phyloP scores from a whole-genome alignment of 495 filamentous ascomycete genomes.

The Cladorrhinum samala region DNA sequence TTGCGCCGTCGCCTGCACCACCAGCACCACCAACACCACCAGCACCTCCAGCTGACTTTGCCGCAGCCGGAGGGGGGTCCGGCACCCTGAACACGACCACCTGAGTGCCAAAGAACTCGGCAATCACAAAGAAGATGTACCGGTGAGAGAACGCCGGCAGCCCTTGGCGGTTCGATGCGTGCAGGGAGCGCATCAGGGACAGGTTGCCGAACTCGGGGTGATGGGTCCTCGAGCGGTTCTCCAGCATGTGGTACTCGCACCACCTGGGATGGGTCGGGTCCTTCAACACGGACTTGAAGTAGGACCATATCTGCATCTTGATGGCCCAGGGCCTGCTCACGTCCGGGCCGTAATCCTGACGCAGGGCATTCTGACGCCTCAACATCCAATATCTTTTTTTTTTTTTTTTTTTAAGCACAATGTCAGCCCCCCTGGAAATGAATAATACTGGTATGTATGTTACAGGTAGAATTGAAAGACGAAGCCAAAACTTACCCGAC shows the following conservation, averaged over 20 bases:
- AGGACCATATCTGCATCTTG: not conserved
- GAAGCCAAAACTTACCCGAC: no score
- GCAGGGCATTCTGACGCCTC: not conserved
- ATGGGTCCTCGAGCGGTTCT: not conserved
- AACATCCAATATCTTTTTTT: not conserved
- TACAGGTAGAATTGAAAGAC: no score
- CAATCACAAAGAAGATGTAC: not conserved
- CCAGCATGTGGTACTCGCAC: not conserved
- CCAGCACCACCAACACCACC: no score
- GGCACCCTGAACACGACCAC: not conserved
- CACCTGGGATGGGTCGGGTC: not conserved
- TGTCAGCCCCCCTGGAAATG: no score
- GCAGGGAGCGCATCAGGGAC: not conserved
- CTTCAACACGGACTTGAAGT: not conserved
- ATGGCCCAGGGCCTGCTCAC: not conserved
- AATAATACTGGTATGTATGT: no score
- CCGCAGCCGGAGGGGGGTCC: not conserved
- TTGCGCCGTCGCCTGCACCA: no score
- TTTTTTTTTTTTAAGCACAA: no score
- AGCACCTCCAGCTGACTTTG: no score
- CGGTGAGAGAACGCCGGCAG: not conserved
- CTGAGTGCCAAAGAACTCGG: not conserved
- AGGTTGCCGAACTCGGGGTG: not conserved
- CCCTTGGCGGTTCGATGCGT: not conserved
- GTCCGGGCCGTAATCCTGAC: not conserved